Evolutionary conservation across 2,329 filamentous ascomycete genomes (phyloP), one percentile per base, ranked within the genome.

Genomic region (Microdochium nivale): DNA sequence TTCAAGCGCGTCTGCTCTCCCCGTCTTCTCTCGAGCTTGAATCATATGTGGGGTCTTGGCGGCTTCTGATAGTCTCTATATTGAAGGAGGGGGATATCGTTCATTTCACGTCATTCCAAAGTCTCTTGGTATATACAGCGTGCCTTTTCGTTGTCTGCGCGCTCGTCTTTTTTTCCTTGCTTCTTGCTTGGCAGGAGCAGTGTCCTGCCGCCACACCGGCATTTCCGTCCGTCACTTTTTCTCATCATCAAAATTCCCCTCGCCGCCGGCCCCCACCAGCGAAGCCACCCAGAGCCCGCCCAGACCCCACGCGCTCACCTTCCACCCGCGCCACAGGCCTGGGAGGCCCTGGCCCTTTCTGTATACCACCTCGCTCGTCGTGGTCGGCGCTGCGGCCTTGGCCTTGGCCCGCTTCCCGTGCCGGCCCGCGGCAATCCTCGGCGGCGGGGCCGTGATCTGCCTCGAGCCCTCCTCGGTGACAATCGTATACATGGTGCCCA

Each of bases 401-500:
- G 52, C 52, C 59, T 67, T 65, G 56, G 56, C 61, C 52, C 65
- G 65, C 53, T 63, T 43, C n/a, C n/a, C n/a, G 46, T 7, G 27
- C 37, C 59, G 56, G 16, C 54, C 48, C 3, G 57, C 66, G 49
- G 51, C 54, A 56, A 51, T 65, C 46, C 50, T 58, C 33, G 63
- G 53, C 58, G 68, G 54, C 52, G 62, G 57, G 48, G 67, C 59
- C 49, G 71, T 60, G 35, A 76, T 67, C 58, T 76, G 68, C 9
- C 81, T 73, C 54, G 74, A 75, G 8, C 94, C 94, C 67, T 99
- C 94, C 60, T 95, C 88, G 33, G 85, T 79, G 1, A 88, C 78
- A 55, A 99, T 94, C 54, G 81, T 81, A 76, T 90, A 92, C 80
- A 96, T 91, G 2, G 92, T 96, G 2, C 90, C 88, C n/a, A 94